Conservation (phyloP, 192 early-diverging fungal genomes). For the Kickxella alabastrina region DNA sequence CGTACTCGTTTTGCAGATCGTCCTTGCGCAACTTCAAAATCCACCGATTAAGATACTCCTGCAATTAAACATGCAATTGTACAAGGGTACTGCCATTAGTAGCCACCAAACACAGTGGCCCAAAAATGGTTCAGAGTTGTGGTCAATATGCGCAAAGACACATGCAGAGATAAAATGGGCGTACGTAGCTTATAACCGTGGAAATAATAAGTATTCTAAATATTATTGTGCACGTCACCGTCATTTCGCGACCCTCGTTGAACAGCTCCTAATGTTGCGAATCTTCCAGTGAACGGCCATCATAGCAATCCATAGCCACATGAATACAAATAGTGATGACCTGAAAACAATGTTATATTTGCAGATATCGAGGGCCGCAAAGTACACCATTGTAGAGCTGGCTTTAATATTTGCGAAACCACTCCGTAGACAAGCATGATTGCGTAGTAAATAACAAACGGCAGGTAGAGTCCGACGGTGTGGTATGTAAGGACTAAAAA, state of each 20-base stretch:
- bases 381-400: conserved; percentile 11
- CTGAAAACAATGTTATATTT: conserved; percentile 22
- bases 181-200: conserved; percentile 30
- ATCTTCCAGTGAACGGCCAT: conserved; percentile 31
- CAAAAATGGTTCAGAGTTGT: conserved; percentile 36
- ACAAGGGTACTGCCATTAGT: conserved; percentile 31
- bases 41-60: conserved; percentile 24
- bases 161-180: conserved; percentile 18
- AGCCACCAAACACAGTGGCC: conserved; percentile 34
- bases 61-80: conserved; percentile 19
- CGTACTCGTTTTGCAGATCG: conserved; percentile 30
- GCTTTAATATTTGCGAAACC: conserved; percentile 18
- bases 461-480: conserved; percentile 25
- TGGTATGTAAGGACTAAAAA: conserved; percentile 22
- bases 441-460: conserved; percentile 10
- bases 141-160: conserved; percentile 17
- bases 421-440: conserved; percentile 25
- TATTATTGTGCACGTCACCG: conserved; percentile 13
- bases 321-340: conserved; percentile 24
- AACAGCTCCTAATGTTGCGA: conserved; percentile 47
- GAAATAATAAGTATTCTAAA: conserved; percentile 25
- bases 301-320: conserved; percentile 37
- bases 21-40: conserved; percentile 18
- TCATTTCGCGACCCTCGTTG: conserved; percentile 43
- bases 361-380: conserved; percentile 24